Base-by-base conservation (phyloP, 2,329 filamentous ascomycete species). In the Fusarium scirpi region DNA sequence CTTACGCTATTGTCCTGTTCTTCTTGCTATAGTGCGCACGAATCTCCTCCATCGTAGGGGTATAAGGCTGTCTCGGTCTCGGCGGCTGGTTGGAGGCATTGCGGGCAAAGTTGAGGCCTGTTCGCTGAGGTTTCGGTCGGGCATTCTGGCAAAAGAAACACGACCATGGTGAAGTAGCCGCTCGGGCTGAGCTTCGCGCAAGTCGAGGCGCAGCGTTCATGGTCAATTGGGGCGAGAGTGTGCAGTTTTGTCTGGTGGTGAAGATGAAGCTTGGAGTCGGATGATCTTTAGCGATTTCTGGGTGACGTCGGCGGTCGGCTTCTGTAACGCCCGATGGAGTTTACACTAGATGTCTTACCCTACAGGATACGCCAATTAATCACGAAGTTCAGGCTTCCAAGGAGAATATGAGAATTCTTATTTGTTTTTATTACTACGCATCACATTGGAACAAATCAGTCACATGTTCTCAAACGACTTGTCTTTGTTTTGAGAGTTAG, bases 1-100 rank as follows among this genome's bases (percentile, higher is more conserved):
- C 67, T 55, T 79, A 82, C 81, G 78, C 79, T 77, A 77, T 90
- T 11, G 91, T 91, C 67, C 84, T 82, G 74, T 94, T 94, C 82
- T 89, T 91, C 73, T 83, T 81, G 70, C 85, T 87, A 73, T 92
- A 93, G 22, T 89, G 85, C 53, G 85, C 87, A 29, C 86, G 86
- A 78, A 92, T 81, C 72, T 89, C 84, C 45, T 90, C 89, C 89
- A 93, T 92, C 7, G 79, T 76, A 51, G 76, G 77, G 49, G 70
- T 76, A 58, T 59, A 77, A 51, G 62, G 69, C 63, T 71, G 73
- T 61, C 68, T 74, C 29, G 62, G 51, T 66, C 67, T 76, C 20
- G 70, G 67, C 44, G 69, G 62, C 41, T 77, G 76, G 58, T 73
- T 78, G 40, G 80, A 80, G 45, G 76, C 72, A 47, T 76, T 77